A percentile compares a stretch with the other conserved stretches of the same genome.
Conservation (phyloP, 2,329 filamentous ascomycete genomes). For the Anthostomella pinea region DNA sequence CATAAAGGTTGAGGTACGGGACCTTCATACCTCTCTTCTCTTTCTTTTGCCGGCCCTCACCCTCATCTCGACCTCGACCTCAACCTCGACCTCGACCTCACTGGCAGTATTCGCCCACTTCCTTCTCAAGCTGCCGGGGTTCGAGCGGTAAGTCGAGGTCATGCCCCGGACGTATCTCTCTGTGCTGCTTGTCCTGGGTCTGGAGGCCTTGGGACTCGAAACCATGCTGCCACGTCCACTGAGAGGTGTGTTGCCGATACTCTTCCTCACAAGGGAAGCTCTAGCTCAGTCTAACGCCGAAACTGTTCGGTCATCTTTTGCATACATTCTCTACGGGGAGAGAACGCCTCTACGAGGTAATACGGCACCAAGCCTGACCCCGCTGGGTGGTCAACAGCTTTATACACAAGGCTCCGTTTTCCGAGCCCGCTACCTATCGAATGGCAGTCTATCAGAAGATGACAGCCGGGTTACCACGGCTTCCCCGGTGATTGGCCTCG, state of each 20-base stretch:
- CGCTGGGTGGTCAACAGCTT: conserved; percentile 53
- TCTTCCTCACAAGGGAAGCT: conserved; percentile 20
- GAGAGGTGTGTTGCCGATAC: conserved; percentile 6
- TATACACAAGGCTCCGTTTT: conserved; percentile 46
- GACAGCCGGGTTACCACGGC: conserved; percentile 27
- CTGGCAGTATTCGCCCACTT: no score
- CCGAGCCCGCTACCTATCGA: conserved; percentile 46
- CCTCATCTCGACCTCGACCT: no score
- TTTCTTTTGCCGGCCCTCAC: no score
- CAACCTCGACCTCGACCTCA: no score
- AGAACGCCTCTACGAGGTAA: conserved; percentile 41
- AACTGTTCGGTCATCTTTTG: conserved; percentile 49
- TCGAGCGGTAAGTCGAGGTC: no score
- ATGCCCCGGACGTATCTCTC: no score
- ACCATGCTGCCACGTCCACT: no score
- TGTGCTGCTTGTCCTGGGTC: no score
- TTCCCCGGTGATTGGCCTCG: conserved; percentile 42
- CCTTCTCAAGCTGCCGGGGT: no score
- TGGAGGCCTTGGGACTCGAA: no score
- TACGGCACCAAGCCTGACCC: conserved; percentile 41
- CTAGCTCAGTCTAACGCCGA: conserved; percentile 33
- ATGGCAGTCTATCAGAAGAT: conserved; percentile 19
- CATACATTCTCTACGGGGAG: conserved; percentile 52
- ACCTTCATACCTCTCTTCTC: no score
- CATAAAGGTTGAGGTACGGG: no score